Evolutionary conservation across 1,284 basidiomycete genomes (phyloP).

Genomic region (Coriolopsis trogii): DNA sequence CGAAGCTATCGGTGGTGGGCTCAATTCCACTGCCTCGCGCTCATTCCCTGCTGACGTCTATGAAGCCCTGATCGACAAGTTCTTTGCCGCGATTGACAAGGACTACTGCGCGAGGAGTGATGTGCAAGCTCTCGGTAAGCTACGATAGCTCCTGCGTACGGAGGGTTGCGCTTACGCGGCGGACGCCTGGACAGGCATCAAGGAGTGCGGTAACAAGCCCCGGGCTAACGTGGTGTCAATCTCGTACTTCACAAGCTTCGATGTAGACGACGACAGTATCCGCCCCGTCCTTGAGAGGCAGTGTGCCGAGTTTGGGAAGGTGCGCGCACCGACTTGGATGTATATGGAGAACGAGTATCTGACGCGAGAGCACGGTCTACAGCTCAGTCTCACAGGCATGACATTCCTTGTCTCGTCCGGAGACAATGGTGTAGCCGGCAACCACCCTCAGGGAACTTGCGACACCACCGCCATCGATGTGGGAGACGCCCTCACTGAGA

Average conservation of each 20-base stretch:
- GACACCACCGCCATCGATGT: slow-evolving; percentile 38
- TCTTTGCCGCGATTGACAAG: slow-evolving; percentile 19
- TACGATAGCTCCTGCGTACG: not conserved
- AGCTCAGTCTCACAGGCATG: slow-evolving; percentile 57
- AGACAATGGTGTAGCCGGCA: slow-evolving; percentile 62
- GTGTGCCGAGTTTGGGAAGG: slow-evolving; percentile 55
- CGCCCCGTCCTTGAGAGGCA: slow-evolving; percentile 48
- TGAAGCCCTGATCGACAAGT: not conserved
- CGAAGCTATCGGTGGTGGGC: not conserved
- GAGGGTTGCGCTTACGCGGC: not conserved
- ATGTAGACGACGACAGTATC: slow-evolving; percentile 43
- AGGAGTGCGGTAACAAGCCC: slow-evolving; percentile 26
- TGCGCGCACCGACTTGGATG: not conserved
- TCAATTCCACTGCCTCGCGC: not conserved
- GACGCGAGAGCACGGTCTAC: slow-evolving; percentile 26
- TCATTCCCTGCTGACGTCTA: not conserved
- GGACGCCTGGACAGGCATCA: not conserved
- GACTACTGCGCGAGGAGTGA: not conserved
- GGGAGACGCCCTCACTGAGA: slow-evolving; percentile 11
- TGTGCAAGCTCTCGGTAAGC: not conserved
- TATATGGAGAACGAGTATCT: not conserved
- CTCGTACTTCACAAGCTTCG: slow-evolving; percentile 41
- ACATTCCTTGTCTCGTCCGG: slow-evolving; percentile 67
- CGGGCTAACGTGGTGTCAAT: slow-evolving; percentile 55
- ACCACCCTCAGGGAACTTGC: slow-evolving; percentile 44